Evolutionary conservation across 176 grass and related monocot species (phyloP).

Genomic region (Pontederia paniculata): DNA sequence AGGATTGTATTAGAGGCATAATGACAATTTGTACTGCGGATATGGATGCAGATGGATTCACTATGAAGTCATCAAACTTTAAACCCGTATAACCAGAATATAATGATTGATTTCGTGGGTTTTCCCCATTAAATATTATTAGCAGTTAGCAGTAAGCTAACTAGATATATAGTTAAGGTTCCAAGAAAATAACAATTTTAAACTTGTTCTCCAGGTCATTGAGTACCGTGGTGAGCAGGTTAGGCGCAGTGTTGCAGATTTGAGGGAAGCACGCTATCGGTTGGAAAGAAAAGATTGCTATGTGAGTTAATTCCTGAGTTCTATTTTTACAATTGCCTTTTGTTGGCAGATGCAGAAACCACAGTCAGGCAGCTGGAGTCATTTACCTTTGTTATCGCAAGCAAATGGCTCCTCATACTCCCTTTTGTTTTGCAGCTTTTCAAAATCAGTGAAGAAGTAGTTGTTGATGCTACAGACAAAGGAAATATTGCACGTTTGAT

Average conservation of each 20-base stretch:
- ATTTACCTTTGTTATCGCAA: constrained; percentile 7
- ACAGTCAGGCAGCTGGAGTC: neutral
- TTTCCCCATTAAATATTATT: no score
- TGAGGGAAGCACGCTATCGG: constrained; percentile 65
- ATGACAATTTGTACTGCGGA: no score
- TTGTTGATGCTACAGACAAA: constrained; percentile 97
- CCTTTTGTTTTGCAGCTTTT: constrained; percentile 49
- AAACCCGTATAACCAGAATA: no score
- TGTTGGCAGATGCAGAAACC: neutral
- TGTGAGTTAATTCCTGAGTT: constrained; percentile 38
- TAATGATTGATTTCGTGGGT: no score
- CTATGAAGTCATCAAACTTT: no score
- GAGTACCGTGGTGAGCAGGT: constrained; percentile 97
- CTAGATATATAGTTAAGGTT: neutral
- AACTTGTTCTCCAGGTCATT: constrained; percentile 44
- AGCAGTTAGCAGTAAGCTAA: no score
- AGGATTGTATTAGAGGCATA: no score
- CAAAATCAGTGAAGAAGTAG: constrained; percentile 99
- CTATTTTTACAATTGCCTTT: neutral
- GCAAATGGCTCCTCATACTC: constrained; percentile 7
- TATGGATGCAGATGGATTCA: no score
- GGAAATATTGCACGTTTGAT: constrained; percentile 89
- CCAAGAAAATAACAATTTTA: neutral
- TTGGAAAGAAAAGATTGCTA: constrained; percentile 97
- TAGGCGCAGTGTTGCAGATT: constrained; percentile 78